Percentiles rank a stretch among this genome's conserved stretches.
Evolutionary conservation across 2,329 filamentous ascomycete species (phyloP).

Genomic region (Fusarium incarnatum): DNA sequence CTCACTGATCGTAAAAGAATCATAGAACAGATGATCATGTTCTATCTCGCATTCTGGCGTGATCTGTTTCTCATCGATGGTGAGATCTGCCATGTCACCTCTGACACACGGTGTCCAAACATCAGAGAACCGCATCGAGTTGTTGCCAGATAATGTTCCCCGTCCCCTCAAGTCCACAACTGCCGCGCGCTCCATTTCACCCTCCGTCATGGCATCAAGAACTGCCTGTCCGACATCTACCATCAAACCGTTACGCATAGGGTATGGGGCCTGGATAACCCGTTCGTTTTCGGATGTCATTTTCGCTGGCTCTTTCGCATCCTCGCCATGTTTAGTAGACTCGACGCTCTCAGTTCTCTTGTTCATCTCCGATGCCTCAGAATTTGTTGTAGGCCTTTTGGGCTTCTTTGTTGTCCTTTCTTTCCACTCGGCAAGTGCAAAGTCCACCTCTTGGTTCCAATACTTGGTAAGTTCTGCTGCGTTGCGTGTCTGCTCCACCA

Average conservation of each 20-base stretch:
- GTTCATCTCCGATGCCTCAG: conserved; percentile 19
- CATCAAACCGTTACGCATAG: conserved; percentile 57
- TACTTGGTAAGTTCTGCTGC: conserved; percentile 61
- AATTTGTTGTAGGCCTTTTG: conserved; percentile 43
- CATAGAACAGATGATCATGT: conserved; percentile 64
- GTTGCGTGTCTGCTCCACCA: conserved; percentile 65
- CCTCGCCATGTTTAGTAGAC: conserved; percentile 17
- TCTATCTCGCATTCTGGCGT: conserved; percentile 55
- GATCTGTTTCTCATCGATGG: conserved; percentile 22
- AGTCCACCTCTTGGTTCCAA: conserved; percentile 63
- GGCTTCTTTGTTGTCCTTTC: conserved; percentile 57
- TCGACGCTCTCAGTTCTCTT: conserved; percentile 23
- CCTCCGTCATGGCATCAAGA: conserved; percentile 59
- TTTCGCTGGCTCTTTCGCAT: conserved; percentile 7
- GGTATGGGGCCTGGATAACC: conserved; percentile 50
- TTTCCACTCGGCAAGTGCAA: conserved; percentile 58
- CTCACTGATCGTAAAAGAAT: conserved; percentile 59
- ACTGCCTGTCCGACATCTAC: conserved; percentile 57
- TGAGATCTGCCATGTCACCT: conserved; percentile 25
- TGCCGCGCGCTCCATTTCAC: conserved; percentile 58
- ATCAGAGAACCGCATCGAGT: conserved; percentile 55
- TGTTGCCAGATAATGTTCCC: conserved; percentile 51
- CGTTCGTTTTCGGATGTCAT: conserved; percentile 29
- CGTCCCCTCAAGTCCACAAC: conserved; percentile 58
- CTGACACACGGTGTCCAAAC: conserved; percentile 58